phyloP scores from a whole-genome alignment of 257 asterid genomes.

The Nicotiana tabacum region DNA sequence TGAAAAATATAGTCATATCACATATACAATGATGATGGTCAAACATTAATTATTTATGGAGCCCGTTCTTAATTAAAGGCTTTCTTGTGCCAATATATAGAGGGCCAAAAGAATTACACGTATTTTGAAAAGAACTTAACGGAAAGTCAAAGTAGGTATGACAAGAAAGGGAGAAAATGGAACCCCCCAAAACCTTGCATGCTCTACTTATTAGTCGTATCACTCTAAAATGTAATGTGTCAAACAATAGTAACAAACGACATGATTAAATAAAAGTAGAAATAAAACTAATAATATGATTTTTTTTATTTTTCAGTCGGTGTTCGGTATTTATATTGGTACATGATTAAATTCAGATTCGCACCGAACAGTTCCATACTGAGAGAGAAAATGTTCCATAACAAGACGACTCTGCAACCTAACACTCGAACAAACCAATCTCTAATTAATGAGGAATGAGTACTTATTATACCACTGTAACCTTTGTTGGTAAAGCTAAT shows the following conservation, averaged over 20 bases:
- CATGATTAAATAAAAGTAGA: neutral
- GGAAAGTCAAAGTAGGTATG: neutral
- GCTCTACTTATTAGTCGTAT: neutral
- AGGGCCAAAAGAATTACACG: neutral
- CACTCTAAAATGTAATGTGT: neutral
- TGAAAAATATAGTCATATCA: too few species aligned
- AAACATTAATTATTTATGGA: neutral
- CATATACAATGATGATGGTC: neutral
- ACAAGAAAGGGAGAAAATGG: neutral
- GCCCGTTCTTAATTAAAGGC: neutral
- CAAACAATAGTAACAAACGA: neutral
- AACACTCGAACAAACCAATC: too few species aligned
- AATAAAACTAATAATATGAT: too few species aligned
- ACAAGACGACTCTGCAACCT: too few species aligned
- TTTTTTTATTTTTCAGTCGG: too few species aligned
- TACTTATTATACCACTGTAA: too few species aligned
- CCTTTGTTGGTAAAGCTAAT: neutral
- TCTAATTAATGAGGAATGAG: rapidly evolving
- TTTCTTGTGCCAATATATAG: neutral
- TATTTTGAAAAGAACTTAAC: neutral
- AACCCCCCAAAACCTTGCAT: neutral
- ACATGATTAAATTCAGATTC: too few species aligned
- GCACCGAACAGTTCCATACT: too few species aligned
- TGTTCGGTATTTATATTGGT: too few species aligned
- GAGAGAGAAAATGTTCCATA: too few species aligned